Base-by-base conservation (phyloP, 2,329 filamentous ascomycete genomes). In the Tolypocladium inflatum region DNA sequence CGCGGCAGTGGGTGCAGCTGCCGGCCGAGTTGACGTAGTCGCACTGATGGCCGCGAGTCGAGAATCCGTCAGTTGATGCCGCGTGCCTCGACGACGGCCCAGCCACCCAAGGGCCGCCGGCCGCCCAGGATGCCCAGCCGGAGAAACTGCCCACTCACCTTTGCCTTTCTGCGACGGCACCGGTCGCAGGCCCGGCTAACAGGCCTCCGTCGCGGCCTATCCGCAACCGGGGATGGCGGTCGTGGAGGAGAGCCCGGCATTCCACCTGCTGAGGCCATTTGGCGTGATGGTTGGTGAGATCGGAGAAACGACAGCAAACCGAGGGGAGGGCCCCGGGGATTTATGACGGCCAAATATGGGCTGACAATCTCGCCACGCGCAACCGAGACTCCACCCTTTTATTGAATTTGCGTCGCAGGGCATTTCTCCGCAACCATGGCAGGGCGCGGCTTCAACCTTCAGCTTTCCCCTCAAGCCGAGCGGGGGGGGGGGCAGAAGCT, bases 111-210 rank as follows among this genome's bases (percentile, higher is more conserved):
- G 26, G 26, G 26, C n/a, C n/a, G n/a, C n/a, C n/a, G n/a, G n/a
- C 30, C 30, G 30, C 30, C 15, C 17, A 2, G 2, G 17, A n/a
- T 35, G 17, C 48, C 39, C 62, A 59, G 61, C 61, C 21, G 55
- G 43, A 54, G 53, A 57, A 61, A 57, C 43, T n/a, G 30, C 55
- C 37, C 45, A 54, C 62, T 57, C 51, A 70, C 71, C 66, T 68
- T 72, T 37, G 69, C 71, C 64, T 73, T 73, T 62, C 71, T 66
- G 60, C 66, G 69, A 26, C 71, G 70, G 51, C 71, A 73, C 5
- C 71, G 68, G 60, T 73, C 71, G 62, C 70, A 72, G 1, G 70
- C 70, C 64, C 70, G 63, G 53, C 61, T 66, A 38, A 63, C 61
- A 37, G 65, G 59, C 54, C 63, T 58, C 33, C 65, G 61, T 23